Evolutionary conservation across 192 early-diverging fungal species (phyloP).

Genomic region (Martensiomyces pterosporus): DNA sequence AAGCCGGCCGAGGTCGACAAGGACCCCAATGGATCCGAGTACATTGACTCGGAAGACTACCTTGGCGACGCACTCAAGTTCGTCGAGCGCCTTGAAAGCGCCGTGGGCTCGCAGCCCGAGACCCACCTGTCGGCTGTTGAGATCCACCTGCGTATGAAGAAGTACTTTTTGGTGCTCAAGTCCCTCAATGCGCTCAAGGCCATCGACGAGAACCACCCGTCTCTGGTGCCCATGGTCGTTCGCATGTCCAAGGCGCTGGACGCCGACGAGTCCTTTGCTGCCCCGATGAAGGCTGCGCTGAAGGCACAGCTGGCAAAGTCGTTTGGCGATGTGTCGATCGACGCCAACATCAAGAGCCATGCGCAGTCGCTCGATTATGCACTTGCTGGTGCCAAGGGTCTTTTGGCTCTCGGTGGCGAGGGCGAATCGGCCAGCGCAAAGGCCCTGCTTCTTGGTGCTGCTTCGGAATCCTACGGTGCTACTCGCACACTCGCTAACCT

Average conservation of each 20-base stretch:
- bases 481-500: constrained; percentile 28
- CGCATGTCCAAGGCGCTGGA: constrained; percentile 30
- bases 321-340: constrained; percentile 34
- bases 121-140: constrained; percentile 40
- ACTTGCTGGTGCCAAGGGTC: constrained; percentile 20
- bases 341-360: constrained; percentile 11
- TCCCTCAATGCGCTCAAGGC: constrained; percentile 38
- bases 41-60: constrained; percentile 59
- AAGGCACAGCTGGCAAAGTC: constrained; percentile 35
- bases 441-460: constrained; percentile 10
- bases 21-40: constrained; percentile 34
- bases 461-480: constrained; percentile 12
- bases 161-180: constrained; percentile 49
- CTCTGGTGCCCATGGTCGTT: constrained; percentile 29
- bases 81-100: constrained; percentile 60
- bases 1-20: constrained; percentile 50
- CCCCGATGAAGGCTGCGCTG: constrained; percentile 43
- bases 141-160: constrained; percentile 48
- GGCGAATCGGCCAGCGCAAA: constrained; percentile 10
- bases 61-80: constrained; percentile 75
- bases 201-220: constrained; percentile 22
- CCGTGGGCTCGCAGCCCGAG: constrained; percentile 10
- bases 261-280: constrained; percentile 38
- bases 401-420: constrained; percentile 27
- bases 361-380: constrained; percentile 6